Conservation (phyloP, 2,329 filamentous ascomycete species). For the Tolypocladium ophioglossoides region DNA sequence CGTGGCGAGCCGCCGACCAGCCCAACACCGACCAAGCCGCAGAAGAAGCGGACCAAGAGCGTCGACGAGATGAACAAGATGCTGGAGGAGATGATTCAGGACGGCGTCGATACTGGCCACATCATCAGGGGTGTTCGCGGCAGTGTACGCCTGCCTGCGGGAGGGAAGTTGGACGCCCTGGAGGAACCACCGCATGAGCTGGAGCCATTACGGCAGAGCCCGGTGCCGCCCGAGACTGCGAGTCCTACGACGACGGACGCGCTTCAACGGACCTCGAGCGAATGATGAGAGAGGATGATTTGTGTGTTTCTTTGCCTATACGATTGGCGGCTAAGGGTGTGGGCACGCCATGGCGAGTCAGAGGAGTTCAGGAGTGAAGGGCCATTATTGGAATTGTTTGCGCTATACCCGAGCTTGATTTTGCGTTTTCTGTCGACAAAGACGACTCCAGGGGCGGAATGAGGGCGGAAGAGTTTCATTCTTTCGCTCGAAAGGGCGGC, state of each 20-base stretch:
- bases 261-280: conserved; percentile 6
- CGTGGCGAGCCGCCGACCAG: conserved; percentile 6
- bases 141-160: conserved; percentile 49
- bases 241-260: conserved; percentile 16
- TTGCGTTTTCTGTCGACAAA: not conserved
- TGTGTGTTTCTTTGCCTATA: not conserved
- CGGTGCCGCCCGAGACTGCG: conserved; percentile 14
- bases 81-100: conserved; percentile 93
- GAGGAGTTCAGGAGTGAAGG: conserved; percentile 7
- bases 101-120: conserved; percentile 68
- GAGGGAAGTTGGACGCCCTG: conserved; percentile 28
- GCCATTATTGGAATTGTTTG: conserved; percentile 4
- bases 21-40: conserved; percentile 13
- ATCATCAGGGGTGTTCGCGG: conserved; percentile 56
- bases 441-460: not conserved
- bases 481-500: not conserved
- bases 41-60: conserved; percentile 51
- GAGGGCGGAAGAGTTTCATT: not conserved
- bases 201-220: conserved; percentile 29
- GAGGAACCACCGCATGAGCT: conserved; percentile 22
- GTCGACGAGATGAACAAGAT: conserved; percentile 90
- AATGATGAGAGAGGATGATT: not conserved
- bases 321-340: not conserved
- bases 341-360: not conserved
- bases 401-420: conserved; percentile 6